A percentile compares a stretch with the other conserved stretches of the same genome.
Evolutionary conservation across 192 early-diverging fungal species (phyloP).

Genomic region (Backusella parvicylindrica): DNA sequence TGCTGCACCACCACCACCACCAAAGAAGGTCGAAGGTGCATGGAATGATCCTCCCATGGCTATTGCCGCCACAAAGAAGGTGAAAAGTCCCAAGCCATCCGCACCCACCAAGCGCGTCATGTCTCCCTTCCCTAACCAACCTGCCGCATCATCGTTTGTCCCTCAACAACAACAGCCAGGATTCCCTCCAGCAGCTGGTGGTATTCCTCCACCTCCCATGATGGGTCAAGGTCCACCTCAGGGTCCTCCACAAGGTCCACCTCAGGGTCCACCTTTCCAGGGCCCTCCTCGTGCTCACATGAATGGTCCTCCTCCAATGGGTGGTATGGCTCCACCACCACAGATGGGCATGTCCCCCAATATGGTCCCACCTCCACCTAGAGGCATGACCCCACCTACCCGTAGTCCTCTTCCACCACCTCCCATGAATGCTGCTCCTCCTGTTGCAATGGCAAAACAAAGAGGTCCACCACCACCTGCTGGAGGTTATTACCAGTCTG

Average conservation of each 20-base stretch:
- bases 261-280: background rate
- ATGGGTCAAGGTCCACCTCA: slow-evolving; percentile 1
- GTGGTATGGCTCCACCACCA: background rate
- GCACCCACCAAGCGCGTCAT: slow-evolving; percentile 25
- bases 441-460: slow-evolving; percentile 13
- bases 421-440: slow-evolving; percentile 21
- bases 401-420: slow-evolving; percentile 18
- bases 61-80: slow-evolving; percentile 13
- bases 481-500: background rate
- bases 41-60: slow-evolving; percentile 59
- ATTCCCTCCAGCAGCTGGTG: background rate
- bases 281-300: background rate
- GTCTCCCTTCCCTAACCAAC: slow-evolving; percentile 38
- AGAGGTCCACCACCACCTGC: background rate
- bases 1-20: slow-evolving; percentile 24
- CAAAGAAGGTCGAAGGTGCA: slow-evolving; percentile 42
- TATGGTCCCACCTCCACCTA: slow-evolving; percentile 3
- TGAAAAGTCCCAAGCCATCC: slow-evolving; percentile 9
- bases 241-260: background rate
- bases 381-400: slow-evolving; percentile 10
- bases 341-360: background rate
- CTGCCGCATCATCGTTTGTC: slow-evolving; percentile 8
- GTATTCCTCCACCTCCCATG: slow-evolving; percentile 2
- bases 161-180: slow-evolving; percentile 7
- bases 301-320: background rate